These are phyloP conservation scores for Atalantia buxifolia DNA, from an alignment of 345 rosid species.

Conservation along the genomic window DNA sequence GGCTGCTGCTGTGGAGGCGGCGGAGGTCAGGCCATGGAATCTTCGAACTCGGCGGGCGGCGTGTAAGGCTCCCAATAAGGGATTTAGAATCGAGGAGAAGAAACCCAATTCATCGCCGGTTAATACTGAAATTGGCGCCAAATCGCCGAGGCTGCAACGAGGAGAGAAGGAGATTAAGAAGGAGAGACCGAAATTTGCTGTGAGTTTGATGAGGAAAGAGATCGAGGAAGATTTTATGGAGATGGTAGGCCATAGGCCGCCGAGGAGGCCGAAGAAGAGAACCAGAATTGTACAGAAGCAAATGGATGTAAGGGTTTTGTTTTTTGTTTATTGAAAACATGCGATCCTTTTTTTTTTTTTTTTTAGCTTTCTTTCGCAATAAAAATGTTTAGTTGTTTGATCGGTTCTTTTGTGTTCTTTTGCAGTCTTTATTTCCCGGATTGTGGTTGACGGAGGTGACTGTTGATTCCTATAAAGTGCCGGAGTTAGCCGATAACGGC, in stretches of 20 bases:
- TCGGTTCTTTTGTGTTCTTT: constrained; percentile 2
- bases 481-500: constrained; percentile 41
- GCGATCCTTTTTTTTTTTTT: not conserved
- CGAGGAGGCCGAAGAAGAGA: constrained; percentile 76
- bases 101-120: constrained; percentile 30
- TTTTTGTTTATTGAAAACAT: not conserved
- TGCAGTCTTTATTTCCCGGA: constrained; percentile 67
- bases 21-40: constrained; percentile 61
- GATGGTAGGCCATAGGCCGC: constrained; percentile 25
- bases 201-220: constrained; percentile 14
- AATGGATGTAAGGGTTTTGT: constrained; percentile 53
- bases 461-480: constrained; percentile 61
- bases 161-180: constrained; percentile 26
- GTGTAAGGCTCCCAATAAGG: constrained; percentile 40
- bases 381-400: not conserved
- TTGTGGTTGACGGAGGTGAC: constrained; percentile 65
- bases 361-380: not conserved
- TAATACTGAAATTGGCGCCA: constrained; percentile 26
- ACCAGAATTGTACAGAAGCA: constrained; percentile 56
- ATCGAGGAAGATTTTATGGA: constrained; percentile 8
- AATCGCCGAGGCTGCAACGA: constrained; percentile 23
- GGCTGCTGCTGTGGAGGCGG: constrained; percentile 26
- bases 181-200: constrained; percentile 38
- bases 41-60: constrained; percentile 68
- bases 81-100: constrained; percentile 22